These are phyloP conservation scores for Rachicladosporium sp. DNA, from an alignment of 2,329 filamentous ascomycete species.

Conservation along the genomic window DNA sequence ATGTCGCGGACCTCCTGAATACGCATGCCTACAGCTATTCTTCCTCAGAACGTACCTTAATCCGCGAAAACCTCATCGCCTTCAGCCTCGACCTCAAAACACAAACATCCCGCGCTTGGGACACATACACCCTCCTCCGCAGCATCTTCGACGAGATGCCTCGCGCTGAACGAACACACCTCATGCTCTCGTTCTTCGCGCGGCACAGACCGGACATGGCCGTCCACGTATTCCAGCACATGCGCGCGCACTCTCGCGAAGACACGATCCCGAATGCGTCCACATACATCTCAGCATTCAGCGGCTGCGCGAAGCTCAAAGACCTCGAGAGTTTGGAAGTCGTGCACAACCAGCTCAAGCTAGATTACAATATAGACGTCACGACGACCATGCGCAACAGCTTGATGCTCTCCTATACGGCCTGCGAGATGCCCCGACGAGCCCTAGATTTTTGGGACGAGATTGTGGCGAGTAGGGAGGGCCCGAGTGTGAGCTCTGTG, in stretches of 20 bases:
- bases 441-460: constrained; percentile 74
- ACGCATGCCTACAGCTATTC: constrained; percentile 60
- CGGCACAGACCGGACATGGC: constrained; percentile 74
- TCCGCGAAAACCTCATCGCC: constrained; percentile 53
- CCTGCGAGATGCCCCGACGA: constrained; percentile 51
- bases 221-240: constrained; percentile 76
- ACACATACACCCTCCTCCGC: constrained; percentile 46
- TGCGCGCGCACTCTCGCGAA: constrained; percentile 63
- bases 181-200: constrained; percentile 77
- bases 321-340: constrained; percentile 52
- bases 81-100: constrained; percentile 55
- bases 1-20: constrained; percentile 72
- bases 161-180: constrained; percentile 49
- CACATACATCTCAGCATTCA: constrained; percentile 67
- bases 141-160: constrained; percentile 51
- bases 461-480: constrained; percentile 72
- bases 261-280: constrained; percentile 55
- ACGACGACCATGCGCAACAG: constrained; percentile 69
- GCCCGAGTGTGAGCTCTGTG: constrained; percentile 70
- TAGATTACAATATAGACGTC: constrained; percentile 69
- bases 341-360: constrained; percentile 87
- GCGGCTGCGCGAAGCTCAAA: constrained; percentile 44
- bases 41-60: constrained; percentile 52
- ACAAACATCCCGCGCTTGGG: constrained; percentile 54
- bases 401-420: constrained; percentile 74